These are phyloP conservation scores for Candida albicans DNA, from an alignment of 1,139 yeast genomes.

Conservation along the genomic window DNA sequence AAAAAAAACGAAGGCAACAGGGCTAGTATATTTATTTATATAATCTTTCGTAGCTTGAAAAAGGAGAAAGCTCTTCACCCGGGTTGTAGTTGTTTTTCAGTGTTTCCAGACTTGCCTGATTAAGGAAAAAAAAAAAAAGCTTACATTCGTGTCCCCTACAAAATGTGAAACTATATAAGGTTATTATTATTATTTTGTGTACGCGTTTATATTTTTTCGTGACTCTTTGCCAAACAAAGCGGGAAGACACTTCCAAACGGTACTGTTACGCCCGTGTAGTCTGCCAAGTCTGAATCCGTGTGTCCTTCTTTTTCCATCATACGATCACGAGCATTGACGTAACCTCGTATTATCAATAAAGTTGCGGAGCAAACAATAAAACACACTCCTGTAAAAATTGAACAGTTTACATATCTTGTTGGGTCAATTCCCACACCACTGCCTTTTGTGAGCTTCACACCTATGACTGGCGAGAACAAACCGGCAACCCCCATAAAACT, in stretches of 20 bases:
- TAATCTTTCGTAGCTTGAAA: neutral
- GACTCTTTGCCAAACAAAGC: conserved; percentile 16
- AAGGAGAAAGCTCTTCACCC: no score
- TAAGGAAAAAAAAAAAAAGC: neutral
- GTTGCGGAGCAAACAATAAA: conserved; percentile 43
- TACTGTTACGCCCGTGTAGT: conserved; percentile 19
- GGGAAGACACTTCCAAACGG: conserved; percentile 17
- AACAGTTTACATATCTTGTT: conserved; percentile 46
- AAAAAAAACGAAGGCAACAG: neutral
- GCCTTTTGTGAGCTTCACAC: conserved; percentile 44
- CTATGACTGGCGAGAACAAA: conserved; percentile 53
- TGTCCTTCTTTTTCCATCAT: conserved; percentile 18
- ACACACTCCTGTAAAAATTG: conserved; percentile 54
- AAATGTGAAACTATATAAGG: neutral
- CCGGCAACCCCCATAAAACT: conserved; percentile 46
- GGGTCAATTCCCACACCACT: conserved; percentile 38
- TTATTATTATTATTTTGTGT: neutral
- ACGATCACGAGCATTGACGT: conserved; percentile 48
- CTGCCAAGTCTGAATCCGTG: conserved; percentile 21
- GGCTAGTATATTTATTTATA: neutral
- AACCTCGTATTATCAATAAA: conserved; percentile 47
- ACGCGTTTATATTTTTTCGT: conserved; percentile 11
- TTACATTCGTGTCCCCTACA: neutral
- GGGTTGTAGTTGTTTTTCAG: no score
- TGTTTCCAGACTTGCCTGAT: no score